These are phyloP conservation scores for Acanthamoeba royreba DNA, from an alignment of 208 protist species.

Conservation along the genomic window DNA sequence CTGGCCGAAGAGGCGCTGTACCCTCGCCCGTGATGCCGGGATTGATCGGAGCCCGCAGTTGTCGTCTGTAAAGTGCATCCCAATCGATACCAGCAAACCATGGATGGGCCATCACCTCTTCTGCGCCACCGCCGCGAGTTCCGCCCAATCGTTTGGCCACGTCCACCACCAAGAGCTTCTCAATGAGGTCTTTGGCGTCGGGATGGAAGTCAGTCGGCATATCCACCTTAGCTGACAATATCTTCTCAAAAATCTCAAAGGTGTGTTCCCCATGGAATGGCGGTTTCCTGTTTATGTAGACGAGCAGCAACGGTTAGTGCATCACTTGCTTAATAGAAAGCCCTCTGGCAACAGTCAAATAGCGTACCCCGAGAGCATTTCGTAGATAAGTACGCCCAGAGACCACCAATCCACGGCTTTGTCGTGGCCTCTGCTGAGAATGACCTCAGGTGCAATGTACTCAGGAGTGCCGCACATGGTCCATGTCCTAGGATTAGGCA, in stretches of 20 bases:
- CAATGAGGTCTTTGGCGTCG: constrained; percentile 88
- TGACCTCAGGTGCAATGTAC: constrained; percentile 96
- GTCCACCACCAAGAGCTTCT: constrained; percentile 56
- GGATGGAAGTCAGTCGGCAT: not conserved
- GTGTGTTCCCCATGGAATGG: constrained; percentile 77
- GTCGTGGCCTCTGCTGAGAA: constrained; percentile 91
- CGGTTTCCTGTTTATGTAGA: constrained; percentile 83
- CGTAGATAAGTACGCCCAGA: constrained; percentile 96
- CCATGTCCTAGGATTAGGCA: no score
- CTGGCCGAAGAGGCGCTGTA: no score
- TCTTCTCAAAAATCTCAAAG: constrained; percentile 82
- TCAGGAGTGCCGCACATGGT: constrained; percentile 86
- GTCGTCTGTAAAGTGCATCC: constrained; percentile 11
- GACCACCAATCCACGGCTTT: constrained; percentile 97
- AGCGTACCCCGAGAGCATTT: constrained; percentile 70
- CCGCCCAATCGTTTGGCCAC: constrained; percentile 44
- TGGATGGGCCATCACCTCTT: constrained; percentile 63
- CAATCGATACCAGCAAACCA: constrained; percentile 61
- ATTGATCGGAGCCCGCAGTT: constrained; percentile 17
- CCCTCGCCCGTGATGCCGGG: not conserved
- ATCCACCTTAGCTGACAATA: not conserved
- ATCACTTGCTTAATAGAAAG: no score
- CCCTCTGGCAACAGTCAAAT: no score
- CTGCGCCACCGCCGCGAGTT: constrained; percentile 50
- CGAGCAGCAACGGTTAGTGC: no score